Evolutionary conservation across 352 stramenopile genomes (phyloP).

Genomic region (Phytophthora pistaciae): DNA sequence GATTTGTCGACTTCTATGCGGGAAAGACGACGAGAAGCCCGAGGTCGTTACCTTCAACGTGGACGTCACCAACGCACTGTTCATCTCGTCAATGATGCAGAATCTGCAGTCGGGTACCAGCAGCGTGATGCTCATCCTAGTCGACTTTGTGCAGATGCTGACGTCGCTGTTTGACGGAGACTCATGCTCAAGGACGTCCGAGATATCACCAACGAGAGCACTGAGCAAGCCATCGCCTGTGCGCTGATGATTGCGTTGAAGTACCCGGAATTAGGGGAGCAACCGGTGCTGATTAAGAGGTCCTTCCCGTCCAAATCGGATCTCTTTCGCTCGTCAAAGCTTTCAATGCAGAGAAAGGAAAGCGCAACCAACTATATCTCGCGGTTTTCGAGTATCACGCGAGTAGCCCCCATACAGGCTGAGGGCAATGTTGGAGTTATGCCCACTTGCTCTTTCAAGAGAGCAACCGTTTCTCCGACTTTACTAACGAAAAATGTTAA

Average conservation of each 20-base stretch:
- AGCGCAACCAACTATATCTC: not conserved
- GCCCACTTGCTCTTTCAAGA: not conserved
- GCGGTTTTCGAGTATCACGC: not conserved
- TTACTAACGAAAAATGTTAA: not conserved
- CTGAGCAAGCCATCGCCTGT: conserved; percentile 17
- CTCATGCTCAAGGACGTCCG: conserved; percentile 24
- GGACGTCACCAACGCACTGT: conserved; percentile 59
- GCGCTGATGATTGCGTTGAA: conserved; percentile 9
- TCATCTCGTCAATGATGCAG: conserved; percentile 50
- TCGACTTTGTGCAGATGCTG: conserved; percentile 45
- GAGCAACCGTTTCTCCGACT: not conserved
- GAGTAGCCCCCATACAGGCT: conserved; percentile 1
- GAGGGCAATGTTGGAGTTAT: not conserved
- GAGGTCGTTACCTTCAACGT: conserved; percentile 55
- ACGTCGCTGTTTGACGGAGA: conserved; percentile 32
- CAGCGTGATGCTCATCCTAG: conserved; percentile 30
- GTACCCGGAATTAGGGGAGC: conserved; percentile 17
- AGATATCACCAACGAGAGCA: conserved; percentile 9
- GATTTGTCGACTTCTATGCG: conserved; percentile 16
- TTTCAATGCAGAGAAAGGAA: not conserved
- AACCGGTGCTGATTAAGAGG: not conserved
- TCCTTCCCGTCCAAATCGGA: conserved; percentile 12
- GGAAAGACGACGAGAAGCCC: conserved; percentile 39
- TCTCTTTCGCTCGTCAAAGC: conserved; percentile 9
- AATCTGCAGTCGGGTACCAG: conserved; percentile 32